Base-by-base conservation (phyloP, 768 basidiomycete genomes). In the Auricularia heimuer region DNA sequence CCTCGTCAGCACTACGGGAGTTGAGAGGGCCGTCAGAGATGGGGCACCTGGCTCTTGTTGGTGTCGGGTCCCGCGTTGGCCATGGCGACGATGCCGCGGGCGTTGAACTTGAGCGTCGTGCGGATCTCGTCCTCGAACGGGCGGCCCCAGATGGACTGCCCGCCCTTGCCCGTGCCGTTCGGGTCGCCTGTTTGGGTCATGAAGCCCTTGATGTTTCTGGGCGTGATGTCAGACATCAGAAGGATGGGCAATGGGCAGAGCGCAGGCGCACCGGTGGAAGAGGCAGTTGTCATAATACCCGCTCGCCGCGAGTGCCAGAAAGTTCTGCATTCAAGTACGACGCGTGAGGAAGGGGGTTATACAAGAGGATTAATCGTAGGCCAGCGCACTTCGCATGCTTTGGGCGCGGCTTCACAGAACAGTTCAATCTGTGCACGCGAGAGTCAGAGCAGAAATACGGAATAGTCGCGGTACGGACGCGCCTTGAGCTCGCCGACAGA, bases 81-180 rank as follows among this genome's bases (percentile, higher is more conserved):
- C 95, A 98, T 98, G 35, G 97, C 97, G 16, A 98, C 88, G 68
- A 98, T 82, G 18, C 97, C 97, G 67, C 97, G 86, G 62, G 86
- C 80, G 75, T 98, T 98, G 79, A 99, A 98, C 96, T 97, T 96
- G 69, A 99, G 81, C 4, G 97, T 99, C 54, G 94, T 90, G 61
- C 94, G 82, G 54, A 97, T 83, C 79, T 99, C 97, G 72, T 98
- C 96, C 16, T 85, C 74, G 71, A 97, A 98, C 0, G 95, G 86
- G 65, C 84, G 85, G 2, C 94, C 94, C 94, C 95, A 98, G 69
- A 98, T 90, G 71, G 91, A 94, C 77, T 98, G 93, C 12, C 97
- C 97, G 45, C 92, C 94, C 75, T 98, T 99, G 34, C 97, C 97
- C 34, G 91, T 85, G 29, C 93, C 92, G 10, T 85, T 80, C 14